Base-by-base conservation (phyloP, 306 rosid genomes). In the Biancaea sappan region DNA sequence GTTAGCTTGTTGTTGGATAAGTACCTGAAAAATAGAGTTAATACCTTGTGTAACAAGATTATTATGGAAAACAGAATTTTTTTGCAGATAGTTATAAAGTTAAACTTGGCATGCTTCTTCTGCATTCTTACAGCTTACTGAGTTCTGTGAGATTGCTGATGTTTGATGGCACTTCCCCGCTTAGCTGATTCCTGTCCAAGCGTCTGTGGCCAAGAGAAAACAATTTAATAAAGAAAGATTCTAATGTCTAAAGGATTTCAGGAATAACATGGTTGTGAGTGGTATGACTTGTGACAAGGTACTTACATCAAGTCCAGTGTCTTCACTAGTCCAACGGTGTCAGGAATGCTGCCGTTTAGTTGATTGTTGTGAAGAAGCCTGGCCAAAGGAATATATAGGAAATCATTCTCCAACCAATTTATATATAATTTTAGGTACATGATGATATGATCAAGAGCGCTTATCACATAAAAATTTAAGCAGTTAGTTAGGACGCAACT, bases 251-350 rank as follows among this genome's bases (percentile, higher is more conserved):
- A 40, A 79, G 58, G 19, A 71, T 11, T 64, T 69, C 43, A 73
- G 0, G 16, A n/a, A n/a, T n/a, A n/a, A n/a, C n/a, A n/a, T n/a
- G 22, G 51, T 54, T 60, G 57, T 58, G 44, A 57, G 24, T 34
- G 10, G 16, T 47, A 43, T 53, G 58, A 32, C 28, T 53, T 18
- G 48, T 50, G 61, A 78, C 48, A 34, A 48, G 83, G 79, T 77
- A 92, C 96, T 90, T 77, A 92, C 96, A 90, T 56, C 69, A 88
- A 86, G 59, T 77, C 73, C 76, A 88, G 29, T 66, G 76, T 15
- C 62, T 40, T 73, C 72, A 83, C 85, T 29, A n/a, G 47, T 64
- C 85, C 77, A 44, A 88, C 35, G 25, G 80, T 74, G 19, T 43
- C 14, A 66, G 94, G 97, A 59, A 92, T 84, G 53, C 41, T 67